Evolutionary conservation across 2,329 filamentous ascomycete species (phyloP), one percentile per base, ranked within the genome.

Genomic region (Neonectria sp.): DNA sequence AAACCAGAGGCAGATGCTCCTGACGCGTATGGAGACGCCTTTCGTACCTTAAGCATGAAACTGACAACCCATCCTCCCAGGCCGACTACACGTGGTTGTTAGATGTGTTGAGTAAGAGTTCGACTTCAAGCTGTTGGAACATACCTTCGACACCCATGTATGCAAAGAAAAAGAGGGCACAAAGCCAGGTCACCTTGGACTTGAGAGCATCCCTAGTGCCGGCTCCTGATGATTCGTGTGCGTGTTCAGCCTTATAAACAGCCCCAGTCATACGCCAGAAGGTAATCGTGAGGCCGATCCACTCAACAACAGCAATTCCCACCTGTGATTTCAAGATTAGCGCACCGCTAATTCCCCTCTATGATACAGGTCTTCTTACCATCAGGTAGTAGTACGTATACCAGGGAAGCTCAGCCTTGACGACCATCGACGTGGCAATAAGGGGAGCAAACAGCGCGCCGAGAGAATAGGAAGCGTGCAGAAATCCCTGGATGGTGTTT

Each of bases 11-110:
- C 90, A 0, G 89, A 90, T 79, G 93, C 91, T 29, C 92, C 92
- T n/a, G 90, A 90, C 0, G 89, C 88, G 72, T 93, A 94, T 0
- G 88, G 80, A 2, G 82, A 85, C 1, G 89, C 92, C 6, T 90
- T 81, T 15, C 93, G 87, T 11, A 93, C 90, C 13, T 88, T 86
- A 6, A 93, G 88, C 92, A 95, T 95, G 77, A 95, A 95, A 0
- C 90, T 91, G 37, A 94, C 91, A 37, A 95, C 90, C 93, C 93
- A 95, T 4, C 93, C 93, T 25, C 92, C 92, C 1, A 94, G 85
- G 0, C 90, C 90, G 56, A 92, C 82, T 83, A 17, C 0, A 21
- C 2, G 4, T 40, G 21, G 27, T 21, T 3, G 21, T 75, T 31
- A 78, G 67, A 56, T 52, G 1, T 49, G 15, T 27, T 35, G 4